Percentiles rank a stretch among this genome's conserved stretches.
Conservation (phyloP, 257 asterid genomes). For the Solanum tarapatanum region DNA sequence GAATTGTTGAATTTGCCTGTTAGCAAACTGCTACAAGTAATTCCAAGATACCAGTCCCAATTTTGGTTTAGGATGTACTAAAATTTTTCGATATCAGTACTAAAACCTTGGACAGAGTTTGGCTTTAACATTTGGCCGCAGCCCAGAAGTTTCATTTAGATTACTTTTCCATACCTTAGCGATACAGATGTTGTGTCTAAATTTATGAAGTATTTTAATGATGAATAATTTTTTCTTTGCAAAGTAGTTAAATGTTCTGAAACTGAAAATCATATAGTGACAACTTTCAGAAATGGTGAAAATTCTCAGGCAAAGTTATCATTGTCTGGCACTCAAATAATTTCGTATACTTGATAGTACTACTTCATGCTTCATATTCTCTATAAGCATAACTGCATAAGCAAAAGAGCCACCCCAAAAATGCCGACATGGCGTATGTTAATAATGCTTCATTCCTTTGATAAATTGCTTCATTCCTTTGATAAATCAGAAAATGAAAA, state of each 20-base stretch:
- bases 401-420: neutral
- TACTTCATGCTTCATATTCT: neutral
- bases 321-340: neutral
- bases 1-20: slow-evolving; percentile 14
- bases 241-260: neutral
- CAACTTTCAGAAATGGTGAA: neutral
- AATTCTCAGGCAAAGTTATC: neutral
- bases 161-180: neutral
- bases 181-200: neutral
- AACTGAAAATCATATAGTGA: neutral
- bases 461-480: neutral
- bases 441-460: neutral
- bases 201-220: neutral
- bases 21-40: neutral
- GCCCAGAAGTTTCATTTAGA: neutral
- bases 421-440: neutral
- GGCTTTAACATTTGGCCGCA: neutral
- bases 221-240: neutral
- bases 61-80: neutral
- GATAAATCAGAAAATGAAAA: neutral
- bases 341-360: neutral
- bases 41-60: neutral
- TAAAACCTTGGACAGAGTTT: neutral
- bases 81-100: neutral
- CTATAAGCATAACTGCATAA: neutral